Base-by-base conservation (phyloP, 2,329 filamentous ascomycete genomes). In the Monilinia polystroma region DNA sequence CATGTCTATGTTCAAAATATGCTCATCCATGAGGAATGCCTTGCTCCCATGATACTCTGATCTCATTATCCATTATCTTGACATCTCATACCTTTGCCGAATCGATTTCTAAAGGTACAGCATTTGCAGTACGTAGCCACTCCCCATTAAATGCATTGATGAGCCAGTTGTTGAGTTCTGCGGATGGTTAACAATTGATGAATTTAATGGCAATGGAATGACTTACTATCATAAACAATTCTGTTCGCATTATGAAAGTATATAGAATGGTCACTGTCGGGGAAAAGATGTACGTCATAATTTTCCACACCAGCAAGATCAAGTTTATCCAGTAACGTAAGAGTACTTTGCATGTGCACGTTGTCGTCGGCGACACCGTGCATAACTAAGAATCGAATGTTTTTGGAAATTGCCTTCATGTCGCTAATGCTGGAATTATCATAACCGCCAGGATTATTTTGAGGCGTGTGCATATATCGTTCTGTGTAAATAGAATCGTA, bases 71-170 rank as follows among this genome's bases (percentile, higher is more conserved):
- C 18, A 29, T 23, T 54, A 2, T n/a, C 35, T 43, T 65, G 20
- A n/a, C n/a, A 16, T 65, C 26, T 58, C 26, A 63, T 29, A 43
- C 23, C 32, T 63, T 63, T 11, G 67, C 62, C 29, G 71, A 51
- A 53, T 76, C 74, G 41, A 76, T 66, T 54, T 76, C 66, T 23
- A 76, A 53, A 35, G 76, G 76, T 16, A 73, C 71, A 26, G 75
- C 73, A 59, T 77, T 72, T n/a, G 71, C 67, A 26, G 75, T 77
- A 43, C 72, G 81, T 60, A 94, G 81, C 92, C 94, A 98, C 78
- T 97, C 93, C 63, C 95, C 95, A 73, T 98, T 98, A 77, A 99
- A 99, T 1, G 95, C 95, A 76, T 97, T 98, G 76, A 97, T 85
- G 65, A 99, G 87, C 94, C 94, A 99, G 76, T 91, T 93, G 67